Evolutionary conservation across 2,329 filamentous ascomycete species (phyloP).

Genomic region (Verticillium alfalfae): DNA sequence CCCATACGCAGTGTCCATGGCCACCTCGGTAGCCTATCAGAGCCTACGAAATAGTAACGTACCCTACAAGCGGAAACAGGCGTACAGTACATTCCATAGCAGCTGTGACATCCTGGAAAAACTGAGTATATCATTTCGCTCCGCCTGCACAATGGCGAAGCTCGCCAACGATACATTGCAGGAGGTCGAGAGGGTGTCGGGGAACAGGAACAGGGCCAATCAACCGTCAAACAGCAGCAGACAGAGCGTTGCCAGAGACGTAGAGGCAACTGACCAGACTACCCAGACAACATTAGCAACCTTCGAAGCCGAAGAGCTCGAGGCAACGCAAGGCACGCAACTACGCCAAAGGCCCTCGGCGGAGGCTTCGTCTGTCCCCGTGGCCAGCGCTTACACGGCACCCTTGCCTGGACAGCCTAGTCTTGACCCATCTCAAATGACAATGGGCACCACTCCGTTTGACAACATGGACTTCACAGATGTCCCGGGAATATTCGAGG

Average conservation of each 20-base stretch:
- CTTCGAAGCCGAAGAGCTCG: background rate
- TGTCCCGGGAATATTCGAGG: conserved; percentile 9
- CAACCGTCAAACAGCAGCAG: background rate
- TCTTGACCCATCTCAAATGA: background rate
- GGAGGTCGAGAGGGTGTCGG: conserved; percentile 10
- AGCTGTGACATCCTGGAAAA: conserved; percentile 13
- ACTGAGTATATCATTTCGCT: conserved; percentile 11
- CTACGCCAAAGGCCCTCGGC: background rate
- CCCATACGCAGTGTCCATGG: conserved; percentile 16
- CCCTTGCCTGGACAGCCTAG: background rate
- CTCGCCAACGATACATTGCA: conserved; percentile 12
- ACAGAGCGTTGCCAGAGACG: background rate
- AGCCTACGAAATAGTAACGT: conserved; percentile 15
- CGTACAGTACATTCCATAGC: conserved; percentile 12
- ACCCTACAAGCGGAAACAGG: conserved; percentile 11
- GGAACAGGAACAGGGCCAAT: background rate
- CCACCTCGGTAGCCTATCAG: conserved; percentile 15
- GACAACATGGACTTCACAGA: background rate
- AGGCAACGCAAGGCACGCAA: background rate
- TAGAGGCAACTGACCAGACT: background rate
- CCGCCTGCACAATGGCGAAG: conserved; percentile 11
- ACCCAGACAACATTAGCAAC: background rate
- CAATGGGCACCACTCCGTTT: background rate
- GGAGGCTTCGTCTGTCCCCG: background rate
- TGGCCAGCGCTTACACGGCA: background rate